Base-by-base conservation (phyloP, 192 early-diverging fungal genomes). In the Polychytrium aggregatum region DNA sequence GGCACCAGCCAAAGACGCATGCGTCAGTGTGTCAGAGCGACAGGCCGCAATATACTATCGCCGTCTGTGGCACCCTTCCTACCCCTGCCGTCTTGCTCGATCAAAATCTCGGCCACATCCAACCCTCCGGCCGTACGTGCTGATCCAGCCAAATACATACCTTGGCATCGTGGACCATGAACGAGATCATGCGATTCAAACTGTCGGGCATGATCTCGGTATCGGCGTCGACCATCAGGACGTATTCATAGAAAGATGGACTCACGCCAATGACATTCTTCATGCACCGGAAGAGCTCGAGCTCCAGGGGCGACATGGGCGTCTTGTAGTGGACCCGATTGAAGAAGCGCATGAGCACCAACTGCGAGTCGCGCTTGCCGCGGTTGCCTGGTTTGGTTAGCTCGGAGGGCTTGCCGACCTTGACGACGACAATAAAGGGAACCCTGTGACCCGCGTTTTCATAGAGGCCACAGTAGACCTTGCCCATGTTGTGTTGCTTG, bases 381-480 rank as follows among this genome's bases (percentile, higher is more conserved):
- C 74, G 48, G 63, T 76, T 76, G 41, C 74, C 74, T 24, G 92
- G 90, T n/a, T 82, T 77, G 30, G 69, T 72, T 21, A 80, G 73
- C 62, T 97, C 92, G 25, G 70, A 72, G 0, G 85, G 87, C 58
- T 83, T 85, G 55, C 94, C 94, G 33, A 87, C 82, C 63, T 97
- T 97, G 55, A 79, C 92, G 5, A 95, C 84, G 2, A 97, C 90
- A 44, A 97, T 78, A 52, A 88, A 95, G 0, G 93, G 93, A 9
- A 97, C 90, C 27, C 63, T 71, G 48, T 87, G 88, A 16, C 90
- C 90, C 42, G 83, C 79, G 51, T 79, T 69, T 56, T 93, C 88
- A 59, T 92, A 92, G 27, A 95, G 65, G 36, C 93, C 93, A 37
- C 90, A 93, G 64, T 97, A 97, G 22, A 97, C 84, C 67, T 95